A percentile compares a stretch with the other conserved stretches of the same genome.
Conservation (phyloP, 108 stramenopile genomes). For the Cafeteria roenbergensis region DNA sequence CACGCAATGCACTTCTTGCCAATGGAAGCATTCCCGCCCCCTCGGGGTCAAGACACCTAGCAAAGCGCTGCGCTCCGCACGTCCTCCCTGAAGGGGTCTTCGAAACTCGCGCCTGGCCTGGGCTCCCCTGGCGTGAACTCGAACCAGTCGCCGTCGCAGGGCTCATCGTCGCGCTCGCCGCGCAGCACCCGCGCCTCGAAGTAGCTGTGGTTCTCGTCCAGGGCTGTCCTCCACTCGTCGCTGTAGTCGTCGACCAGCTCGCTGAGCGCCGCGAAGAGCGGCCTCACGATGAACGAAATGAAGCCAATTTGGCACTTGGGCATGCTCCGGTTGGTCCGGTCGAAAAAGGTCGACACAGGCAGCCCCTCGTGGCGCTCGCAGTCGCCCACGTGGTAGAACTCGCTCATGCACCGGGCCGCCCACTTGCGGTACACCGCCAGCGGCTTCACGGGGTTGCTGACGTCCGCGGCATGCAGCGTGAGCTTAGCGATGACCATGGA, state of each 20-base stretch:
- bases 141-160: too few relatives aligned
- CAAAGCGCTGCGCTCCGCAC: too few relatives aligned
- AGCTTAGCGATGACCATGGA: slow-evolving; percentile 3
- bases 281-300: slow-evolving; percentile 45
- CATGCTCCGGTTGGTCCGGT: slow-evolving; percentile 16
- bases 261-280: slow-evolving; percentile 20
- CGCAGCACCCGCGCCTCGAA: too few relatives aligned
- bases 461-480: slow-evolving; percentile 25
- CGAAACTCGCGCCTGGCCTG: too few relatives aligned
- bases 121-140: too few relatives aligned
- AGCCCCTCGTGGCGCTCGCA: slow-evolving; percentile 17
- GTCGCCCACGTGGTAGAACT: slow-evolving; percentile 30
- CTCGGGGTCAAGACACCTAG: too few relatives aligned
- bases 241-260: slow-evolving; percentile 8
- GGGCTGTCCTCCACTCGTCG: background rate
- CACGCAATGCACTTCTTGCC: too few relatives aligned
- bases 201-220: too few relatives aligned
- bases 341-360: slow-evolving; percentile 25
- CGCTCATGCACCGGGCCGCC: slow-evolving; percentile 17
- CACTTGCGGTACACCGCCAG: slow-evolving; percentile 13
- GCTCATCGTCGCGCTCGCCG: too few relatives aligned
- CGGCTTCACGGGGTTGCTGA: slow-evolving; percentile 16
- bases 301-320: slow-evolving; percentile 40
- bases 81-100: too few relatives aligned
- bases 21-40: too few relatives aligned